Conservation (phyloP, 805 yeast genomes). For the Dipodascus geniculatus region DNA sequence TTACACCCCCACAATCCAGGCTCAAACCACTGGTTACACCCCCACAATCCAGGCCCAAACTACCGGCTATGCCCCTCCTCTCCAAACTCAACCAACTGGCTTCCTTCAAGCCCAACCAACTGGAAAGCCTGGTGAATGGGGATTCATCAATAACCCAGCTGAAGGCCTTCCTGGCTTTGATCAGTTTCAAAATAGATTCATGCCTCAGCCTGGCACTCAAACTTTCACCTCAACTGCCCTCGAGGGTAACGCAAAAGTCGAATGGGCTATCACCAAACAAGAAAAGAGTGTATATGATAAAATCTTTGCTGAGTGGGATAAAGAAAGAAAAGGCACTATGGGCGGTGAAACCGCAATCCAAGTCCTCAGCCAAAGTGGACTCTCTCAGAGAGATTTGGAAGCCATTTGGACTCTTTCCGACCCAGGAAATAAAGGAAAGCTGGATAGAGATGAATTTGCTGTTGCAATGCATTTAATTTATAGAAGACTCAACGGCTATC, state of each 20-base stretch:
- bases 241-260: conserved; percentile 41
- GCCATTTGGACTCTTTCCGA: conserved; percentile 87
- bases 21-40: not conserved
- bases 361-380: conserved; percentile 84
- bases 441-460: conserved; percentile 83
- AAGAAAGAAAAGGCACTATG: conserved; percentile 50
- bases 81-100: conserved; percentile 10
- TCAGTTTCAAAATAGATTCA: conserved; percentile 51
- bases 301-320: conserved; percentile 82
- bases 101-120: conserved; percentile 33
- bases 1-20: not conserved
- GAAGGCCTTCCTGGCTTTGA: conserved; percentile 64
- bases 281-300: conserved; percentile 80
- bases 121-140: conserved; percentile 74
- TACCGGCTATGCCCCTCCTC: not conserved
- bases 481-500: conserved; percentile 77
- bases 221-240: conserved; percentile 24
- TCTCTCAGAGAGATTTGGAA: conserved; percentile 75
- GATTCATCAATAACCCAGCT: conserved; percentile 56
- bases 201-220: conserved; percentile 34
- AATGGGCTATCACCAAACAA: conserved; percentile 77
- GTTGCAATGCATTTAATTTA: conserved; percentile 96
- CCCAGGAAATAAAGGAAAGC: conserved; percentile 66
- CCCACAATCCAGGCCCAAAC: not conserved
- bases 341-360: conserved; percentile 75